Percentiles rank a stretch among this genome's conserved stretches.
These are phyloP conservation scores for Talaromyces albobiverticillius DNA, from an alignment of 2,329 filamentous ascomycete species.

Conservation along the genomic window DNA sequence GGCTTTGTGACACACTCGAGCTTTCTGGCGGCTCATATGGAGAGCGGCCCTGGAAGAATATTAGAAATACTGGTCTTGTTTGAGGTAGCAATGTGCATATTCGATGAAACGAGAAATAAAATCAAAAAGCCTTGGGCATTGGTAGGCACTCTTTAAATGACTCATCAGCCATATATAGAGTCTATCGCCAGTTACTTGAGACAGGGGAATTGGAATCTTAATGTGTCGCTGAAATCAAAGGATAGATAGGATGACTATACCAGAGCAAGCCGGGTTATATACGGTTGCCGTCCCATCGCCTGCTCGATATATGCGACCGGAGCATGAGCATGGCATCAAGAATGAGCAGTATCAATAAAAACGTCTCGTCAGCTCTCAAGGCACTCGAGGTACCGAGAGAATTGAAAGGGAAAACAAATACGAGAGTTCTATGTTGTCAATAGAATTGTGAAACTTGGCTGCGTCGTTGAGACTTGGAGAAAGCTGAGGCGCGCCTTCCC, in stretches of 20 bases:
- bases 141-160: background rate
- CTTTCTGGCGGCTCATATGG: conserved; percentile 44
- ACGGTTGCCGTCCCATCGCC: conserved; percentile 45
- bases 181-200: background rate
- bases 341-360: background rate
- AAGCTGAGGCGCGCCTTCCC: background rate
- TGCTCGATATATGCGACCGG: background rate
- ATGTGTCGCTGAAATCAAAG: conserved; percentile 6
- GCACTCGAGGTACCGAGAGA: too few relatives aligned
- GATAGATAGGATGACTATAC: conserved; percentile 29
- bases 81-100: background rate
- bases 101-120: background rate
- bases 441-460: too few relatives aligned
- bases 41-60: conserved; percentile 39
- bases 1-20: conserved; percentile 20
- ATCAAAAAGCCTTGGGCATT: background rate
- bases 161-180: background rate
- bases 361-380: background rate
- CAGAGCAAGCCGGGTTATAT: conserved; percentile 45
- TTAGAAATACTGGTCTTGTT: background rate
- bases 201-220: too few relatives aligned
- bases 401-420: background rate
- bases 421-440: background rate
- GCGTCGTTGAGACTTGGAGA: too few relatives aligned
- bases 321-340: background rate